phyloP scores from a whole-genome alignment of 768 basidiomycete genomes.

The Termitomyces bulborhizus region DNA sequence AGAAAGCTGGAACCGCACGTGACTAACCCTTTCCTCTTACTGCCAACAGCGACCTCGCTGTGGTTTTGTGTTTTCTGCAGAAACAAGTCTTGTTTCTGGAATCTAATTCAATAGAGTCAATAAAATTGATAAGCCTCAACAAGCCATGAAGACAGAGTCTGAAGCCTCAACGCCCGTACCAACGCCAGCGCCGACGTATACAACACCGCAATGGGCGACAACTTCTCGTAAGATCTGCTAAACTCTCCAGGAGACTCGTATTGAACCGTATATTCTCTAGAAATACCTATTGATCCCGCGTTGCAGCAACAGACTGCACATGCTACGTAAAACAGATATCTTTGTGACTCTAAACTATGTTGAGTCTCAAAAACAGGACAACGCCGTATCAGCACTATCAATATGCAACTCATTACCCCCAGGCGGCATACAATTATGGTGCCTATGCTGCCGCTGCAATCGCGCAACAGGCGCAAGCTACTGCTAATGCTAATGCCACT shows the following conservation, averaged over 20 bases:
- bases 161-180: conserved; percentile 21
- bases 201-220: conserved; percentile 25
- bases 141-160: conserved; percentile 36
- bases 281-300: conserved; percentile 64
- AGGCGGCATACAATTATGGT: conserved; percentile 41
- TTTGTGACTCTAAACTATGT: conserved; percentile 12
- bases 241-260: neutral
- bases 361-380: conserved; percentile 26
- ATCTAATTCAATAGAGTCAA: neutral
- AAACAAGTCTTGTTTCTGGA: neutral
- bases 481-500: conserved; percentile 7
- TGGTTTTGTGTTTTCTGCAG: neutral
- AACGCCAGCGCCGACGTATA: conserved; percentile 21
- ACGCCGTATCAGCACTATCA: conserved; percentile 46
- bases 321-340: conserved; percentile 31
- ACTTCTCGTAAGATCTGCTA: conserved; percentile 19
- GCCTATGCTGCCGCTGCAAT: conserved; percentile 29
- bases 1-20: neutral
- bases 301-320: conserved; percentile 53
- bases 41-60: neutral
- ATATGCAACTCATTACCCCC: conserved; percentile 38
- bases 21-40: neutral
- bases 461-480: conserved; percentile 20
- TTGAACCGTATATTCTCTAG: conserved; percentile 21
- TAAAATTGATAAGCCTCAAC: neutral